Evolutionary conservation across 192 early-diverging fungal genomes (phyloP), one percentile per base, ranked within the genome.

Genomic region (Umbelopsis sp.): DNA sequence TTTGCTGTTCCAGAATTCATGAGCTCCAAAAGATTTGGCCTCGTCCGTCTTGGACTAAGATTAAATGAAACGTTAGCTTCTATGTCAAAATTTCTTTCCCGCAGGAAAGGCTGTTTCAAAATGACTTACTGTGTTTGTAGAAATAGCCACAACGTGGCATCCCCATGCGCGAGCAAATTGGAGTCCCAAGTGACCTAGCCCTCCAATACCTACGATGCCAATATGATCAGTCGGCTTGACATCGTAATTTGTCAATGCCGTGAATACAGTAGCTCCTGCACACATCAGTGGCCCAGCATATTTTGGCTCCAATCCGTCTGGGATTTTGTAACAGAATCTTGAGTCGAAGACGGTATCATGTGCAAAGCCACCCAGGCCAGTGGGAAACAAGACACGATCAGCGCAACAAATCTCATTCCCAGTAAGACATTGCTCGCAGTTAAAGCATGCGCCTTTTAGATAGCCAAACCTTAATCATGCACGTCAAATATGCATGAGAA

Each of bases 201-300:
- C 92, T 20, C 94, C 94, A 26, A 96, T 82, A 22, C 94, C 94
- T 44, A 93, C 83, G 7, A 96, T 78, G 11, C 88, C 93, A 20
- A 94, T 87, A 1, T 83, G 77, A 21, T 82, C 82, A 17, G 91
- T 92, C 25, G 89, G 82, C 49, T 81, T 86, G 22, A 91, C 75
- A 31, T 82, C 79, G 50, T 87, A 82, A 29, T 84, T 84, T 50
- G 86, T 82, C 50, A 96, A 77, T 2, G 94, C 89, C 2, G 82
- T 80, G 73, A 88, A 95, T 2, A 93, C 89, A 24, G 95, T 91
- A 31, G 87, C 83, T 9, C 94, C 95, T 16, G 94, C 94, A 76
- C 95, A 95, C 73, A 95, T 84, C 47, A 96, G 76, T 2, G 94
- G 90, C 2, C 87, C 91, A 0, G 90, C 91, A 52, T 88, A 84